These are phyloP conservation scores for Eucalyptus globulus DNA, from an alignment of 345 rosid species.

Conservation along the genomic window DNA sequence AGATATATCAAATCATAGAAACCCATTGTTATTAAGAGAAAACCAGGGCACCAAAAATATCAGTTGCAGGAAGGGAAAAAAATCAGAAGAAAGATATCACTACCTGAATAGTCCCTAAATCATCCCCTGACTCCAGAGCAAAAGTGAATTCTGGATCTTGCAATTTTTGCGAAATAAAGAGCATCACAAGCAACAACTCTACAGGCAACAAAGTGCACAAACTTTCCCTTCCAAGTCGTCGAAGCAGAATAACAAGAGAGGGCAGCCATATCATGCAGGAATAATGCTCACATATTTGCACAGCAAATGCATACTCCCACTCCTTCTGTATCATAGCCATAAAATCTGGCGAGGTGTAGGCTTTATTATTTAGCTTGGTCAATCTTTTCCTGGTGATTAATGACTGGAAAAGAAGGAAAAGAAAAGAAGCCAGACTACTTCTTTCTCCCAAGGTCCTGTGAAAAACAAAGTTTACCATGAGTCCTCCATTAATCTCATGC, in stretches of 20 bases:
- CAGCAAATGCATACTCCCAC: conserved; percentile 82
- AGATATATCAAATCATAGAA: neutral
- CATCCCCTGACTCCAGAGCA: conserved; percentile 44
- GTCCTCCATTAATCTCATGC: neutral
- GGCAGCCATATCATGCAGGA: conserved; percentile 82
- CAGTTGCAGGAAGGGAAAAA: neutral
- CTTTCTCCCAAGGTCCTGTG: conserved; percentile 77
- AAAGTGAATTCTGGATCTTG: conserved; percentile 76
- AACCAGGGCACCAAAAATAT: neutral
- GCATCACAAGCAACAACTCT: conserved; percentile 41
- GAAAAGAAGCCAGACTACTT: conserved; percentile 66
- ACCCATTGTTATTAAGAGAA: neutral
- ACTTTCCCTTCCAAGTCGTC: conserved; percentile 18
- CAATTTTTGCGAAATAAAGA: conserved; percentile 53
- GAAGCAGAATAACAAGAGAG: conserved; percentile 54
- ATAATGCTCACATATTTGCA: conserved; percentile 67
- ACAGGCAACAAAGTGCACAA: conserved; percentile 16
- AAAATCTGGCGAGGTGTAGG: conserved; percentile 10
- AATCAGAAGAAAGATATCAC: neutral
- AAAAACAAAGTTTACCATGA: neutral
- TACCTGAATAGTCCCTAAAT: conserved; percentile 66
- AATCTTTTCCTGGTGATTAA: conserved; percentile 41
- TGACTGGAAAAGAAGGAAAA: conserved; percentile 61
- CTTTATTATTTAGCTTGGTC: conserved; percentile 10
- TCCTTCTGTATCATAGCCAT: conserved; percentile 27